These are phyloP conservation scores for Aegilops longissima DNA, from an alignment of 176 grass and related monocot genomes.

Conservation along the genomic window DNA sequence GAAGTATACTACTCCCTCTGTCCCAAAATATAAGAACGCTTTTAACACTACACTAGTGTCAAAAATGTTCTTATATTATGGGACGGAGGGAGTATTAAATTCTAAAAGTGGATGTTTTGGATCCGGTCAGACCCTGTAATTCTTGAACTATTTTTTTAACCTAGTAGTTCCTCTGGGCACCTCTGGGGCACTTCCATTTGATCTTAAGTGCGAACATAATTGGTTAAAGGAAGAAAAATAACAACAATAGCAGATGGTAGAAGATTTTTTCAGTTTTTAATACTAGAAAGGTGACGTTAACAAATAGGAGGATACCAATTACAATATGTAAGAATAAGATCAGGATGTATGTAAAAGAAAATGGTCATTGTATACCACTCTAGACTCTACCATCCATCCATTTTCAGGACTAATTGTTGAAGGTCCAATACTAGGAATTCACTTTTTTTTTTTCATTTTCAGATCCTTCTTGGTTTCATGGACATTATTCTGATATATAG, in stretches of 20 bases:
- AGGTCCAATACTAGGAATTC: background rate
- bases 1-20: background rate
- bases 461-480: background rate
- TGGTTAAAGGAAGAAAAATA: background rate
- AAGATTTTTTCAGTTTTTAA: background rate
- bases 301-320: background rate
- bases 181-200: background rate
- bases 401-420: background rate
- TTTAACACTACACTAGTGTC: no score
- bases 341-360: background rate
- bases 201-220: background rate
- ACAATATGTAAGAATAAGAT: background rate
- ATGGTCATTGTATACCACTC: background rate
- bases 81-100: no score
- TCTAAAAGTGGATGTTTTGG: background rate
- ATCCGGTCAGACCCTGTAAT: background rate
- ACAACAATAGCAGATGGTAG: background rate
- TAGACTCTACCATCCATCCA: background rate
- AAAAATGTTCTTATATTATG: no score
- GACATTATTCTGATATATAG: background rate
- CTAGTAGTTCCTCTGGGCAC: background rate
- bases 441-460: background rate
- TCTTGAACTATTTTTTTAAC: background rate
- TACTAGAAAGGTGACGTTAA: background rate
- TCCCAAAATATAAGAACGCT: no score